A percentile compares a stretch with the other conserved stretches of the same genome.
Conservation (phyloP, 2,329 filamentous ascomycete genomes). For the Xylaria sp. region DNA sequence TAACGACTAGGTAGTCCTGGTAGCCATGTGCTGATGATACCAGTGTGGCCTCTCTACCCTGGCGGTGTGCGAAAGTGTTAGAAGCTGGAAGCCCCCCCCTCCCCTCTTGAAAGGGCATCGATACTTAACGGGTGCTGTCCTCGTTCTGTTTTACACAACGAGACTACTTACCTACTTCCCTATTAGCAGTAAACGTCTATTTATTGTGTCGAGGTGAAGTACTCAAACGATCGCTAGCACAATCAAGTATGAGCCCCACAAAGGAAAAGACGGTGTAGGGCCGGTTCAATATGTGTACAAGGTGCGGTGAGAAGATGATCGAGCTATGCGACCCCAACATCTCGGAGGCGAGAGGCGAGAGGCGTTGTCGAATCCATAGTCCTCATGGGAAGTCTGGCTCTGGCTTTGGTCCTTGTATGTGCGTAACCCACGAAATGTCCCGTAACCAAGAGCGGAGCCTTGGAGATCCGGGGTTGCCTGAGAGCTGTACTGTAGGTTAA, state of each 20-base stretch:
- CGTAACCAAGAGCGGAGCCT: constrained; percentile 14
- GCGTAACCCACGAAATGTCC: not conserved
- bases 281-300: not conserved
- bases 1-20: not conserved
- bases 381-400: no score
- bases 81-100: not conserved
- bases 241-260: constrained; percentile 11
- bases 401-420: not conserved
- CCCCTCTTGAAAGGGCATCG: not conserved
- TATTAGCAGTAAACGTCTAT: not conserved
- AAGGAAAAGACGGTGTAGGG: constrained; percentile 29
- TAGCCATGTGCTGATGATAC: not conserved
- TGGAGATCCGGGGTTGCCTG: constrained; percentile 7
- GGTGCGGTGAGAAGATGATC: constrained; percentile 25
- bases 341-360: constrained; percentile 19
- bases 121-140: not conserved
- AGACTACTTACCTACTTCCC: not conserved
- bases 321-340: constrained; percentile 9
- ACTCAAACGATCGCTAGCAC: constrained; percentile 1
- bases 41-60: not conserved
- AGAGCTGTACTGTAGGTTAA: not conserved
- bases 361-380: constrained; percentile 1
- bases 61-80: not conserved
- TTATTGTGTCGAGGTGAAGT: not conserved
- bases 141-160: not conserved